Conservation (phyloP, 75 land plant genomes). For the Isoetes taiwanensis region DNA sequence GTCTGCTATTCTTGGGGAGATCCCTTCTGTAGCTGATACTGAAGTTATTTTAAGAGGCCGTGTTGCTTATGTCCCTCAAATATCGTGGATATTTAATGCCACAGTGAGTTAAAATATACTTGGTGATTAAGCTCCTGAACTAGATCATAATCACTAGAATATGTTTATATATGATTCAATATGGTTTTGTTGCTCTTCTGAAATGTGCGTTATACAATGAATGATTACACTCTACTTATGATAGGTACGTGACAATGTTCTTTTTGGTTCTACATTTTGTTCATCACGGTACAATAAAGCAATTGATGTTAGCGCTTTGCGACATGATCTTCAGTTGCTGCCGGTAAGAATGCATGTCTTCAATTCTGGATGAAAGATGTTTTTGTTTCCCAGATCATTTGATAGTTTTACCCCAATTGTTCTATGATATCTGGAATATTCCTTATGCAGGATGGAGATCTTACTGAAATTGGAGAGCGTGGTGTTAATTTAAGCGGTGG, state of each 20-base stretch:
- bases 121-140: no score
- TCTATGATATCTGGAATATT: background rate
- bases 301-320: slow-evolving; percentile 13
- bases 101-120: slow-evolving; percentile 70
- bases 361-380: background rate
- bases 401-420: background rate
- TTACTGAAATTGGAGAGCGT: slow-evolving; percentile 33
- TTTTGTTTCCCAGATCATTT: no score
- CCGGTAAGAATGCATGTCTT: slow-evolving; percentile 7
- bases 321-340: slow-evolving; percentile 16
- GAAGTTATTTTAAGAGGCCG: slow-evolving; percentile 51
- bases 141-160: no score
- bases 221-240: background rate
- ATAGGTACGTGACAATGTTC: slow-evolving; percentile 19
- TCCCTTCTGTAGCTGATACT: slow-evolving; percentile 39
- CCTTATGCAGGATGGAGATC: slow-evolving; percentile 20
- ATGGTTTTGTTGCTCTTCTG: no score
- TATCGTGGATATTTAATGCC: slow-evolving; percentile 99
- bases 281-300: slow-evolving; percentile 11
- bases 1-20: slow-evolving; percentile 90
- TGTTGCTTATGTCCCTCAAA: slow-evolving; percentile 94
- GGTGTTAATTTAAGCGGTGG: slow-evolving; percentile 39
- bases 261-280: slow-evolving; percentile 21
- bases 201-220: no score
- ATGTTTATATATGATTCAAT: no score